A percentile compares a stretch with the other conserved stretches of the same genome.
Evolutionary conservation across 2,329 filamentous ascomycete species (phyloP).

Genomic region (Fusarium solani-melongenae): DNA sequence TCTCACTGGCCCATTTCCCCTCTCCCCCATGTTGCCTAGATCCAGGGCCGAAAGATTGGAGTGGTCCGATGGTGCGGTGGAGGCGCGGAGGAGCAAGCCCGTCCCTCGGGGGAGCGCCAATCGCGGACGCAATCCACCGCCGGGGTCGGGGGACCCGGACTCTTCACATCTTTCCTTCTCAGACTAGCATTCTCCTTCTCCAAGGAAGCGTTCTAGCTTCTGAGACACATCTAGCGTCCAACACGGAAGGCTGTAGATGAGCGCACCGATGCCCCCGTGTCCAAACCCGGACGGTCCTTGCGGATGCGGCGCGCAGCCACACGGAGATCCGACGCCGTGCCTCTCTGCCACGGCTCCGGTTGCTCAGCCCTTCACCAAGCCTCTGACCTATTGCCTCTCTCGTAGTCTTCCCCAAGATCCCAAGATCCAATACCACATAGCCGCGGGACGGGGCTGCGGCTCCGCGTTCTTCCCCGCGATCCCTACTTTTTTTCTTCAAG

Average conservation of each 20-base stretch:
- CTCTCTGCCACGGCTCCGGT: not conserved
- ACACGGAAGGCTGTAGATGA: not conserved
- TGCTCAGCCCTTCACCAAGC: not conserved
- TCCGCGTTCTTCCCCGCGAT: slow-evolving; percentile 13
- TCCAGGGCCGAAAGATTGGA: not conserved
- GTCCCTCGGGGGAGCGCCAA: not conserved
- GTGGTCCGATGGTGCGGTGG: slow-evolving; percentile 22
- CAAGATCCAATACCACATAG: not conserved
- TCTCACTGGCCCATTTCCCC: slow-evolving; percentile 3
- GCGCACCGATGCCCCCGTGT: not conserved
- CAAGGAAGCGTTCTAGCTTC: not conserved
- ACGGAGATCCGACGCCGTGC: slow-evolving; percentile 13
- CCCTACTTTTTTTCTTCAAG: not conserved
- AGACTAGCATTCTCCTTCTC: not conserved
- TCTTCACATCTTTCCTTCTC: not conserved
- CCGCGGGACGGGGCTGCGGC: slow-evolving; percentile 11
- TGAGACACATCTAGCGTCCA: not conserved
- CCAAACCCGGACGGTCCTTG: not conserved
- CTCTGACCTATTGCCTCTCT: not conserved
- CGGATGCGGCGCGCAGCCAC: not conserved
- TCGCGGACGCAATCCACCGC: not conserved
- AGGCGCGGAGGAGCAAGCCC: slow-evolving; percentile 30
- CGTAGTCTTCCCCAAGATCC: slow-evolving; percentile 3
- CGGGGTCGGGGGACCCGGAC: not conserved
- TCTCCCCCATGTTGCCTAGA: not conserved